These are phyloP conservation scores for Pichia eremophila DNA, from an alignment of 805 yeast genomes.

Conservation along the genomic window DNA sequence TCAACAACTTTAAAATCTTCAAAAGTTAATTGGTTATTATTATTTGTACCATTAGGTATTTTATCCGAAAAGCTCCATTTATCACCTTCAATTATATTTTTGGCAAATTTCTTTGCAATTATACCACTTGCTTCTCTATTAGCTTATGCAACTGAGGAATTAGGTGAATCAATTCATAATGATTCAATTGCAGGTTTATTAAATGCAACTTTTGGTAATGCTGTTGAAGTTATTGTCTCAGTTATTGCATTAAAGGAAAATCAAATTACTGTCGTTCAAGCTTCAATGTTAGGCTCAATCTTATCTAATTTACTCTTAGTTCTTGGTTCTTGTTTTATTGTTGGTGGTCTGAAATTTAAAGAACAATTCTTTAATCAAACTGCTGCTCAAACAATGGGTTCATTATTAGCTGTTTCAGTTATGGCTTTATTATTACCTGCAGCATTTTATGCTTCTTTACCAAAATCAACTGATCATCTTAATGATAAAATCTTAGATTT, in stretches of 20 bases:
- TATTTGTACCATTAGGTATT: constrained; percentile 87
- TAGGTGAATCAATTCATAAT: constrained; percentile 72
- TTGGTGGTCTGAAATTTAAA: constrained; percentile 80
- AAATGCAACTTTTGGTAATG: constrained; percentile 96
- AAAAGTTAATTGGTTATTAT: constrained; percentile 64
- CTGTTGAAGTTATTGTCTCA: constrained; percentile 92
- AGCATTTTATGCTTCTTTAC: constrained; percentile 82
- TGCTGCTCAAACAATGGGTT: constrained; percentile 96
- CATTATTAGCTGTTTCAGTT: constrained; percentile 83
- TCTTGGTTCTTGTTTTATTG: constrained; percentile 89
- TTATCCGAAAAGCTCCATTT: constrained; percentile 54
- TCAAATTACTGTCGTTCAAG: constrained; percentile 91
- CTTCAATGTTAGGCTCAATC: constrained; percentile 93
- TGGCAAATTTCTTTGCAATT: constrained; percentile 79
- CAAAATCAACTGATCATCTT: constrained; percentile 22
- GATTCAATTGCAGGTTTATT: constrained; percentile 88
- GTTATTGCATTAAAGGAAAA: constrained; percentile 78
- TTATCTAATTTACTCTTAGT: constrained; percentile 82
- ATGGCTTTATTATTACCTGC: constrained; percentile 90
- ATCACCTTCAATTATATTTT: constrained; percentile 48
- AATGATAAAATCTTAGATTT: constrained; percentile 49
- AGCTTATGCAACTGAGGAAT: constrained; percentile 89
- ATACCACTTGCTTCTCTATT: constrained; percentile 86
- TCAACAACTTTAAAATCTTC: constrained; percentile 18
- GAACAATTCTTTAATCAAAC: constrained; percentile 91